phyloP scores from a whole-genome alignment of 2,329 filamentous ascomycete species.

The Epichloe brachyelytri region DNA sequence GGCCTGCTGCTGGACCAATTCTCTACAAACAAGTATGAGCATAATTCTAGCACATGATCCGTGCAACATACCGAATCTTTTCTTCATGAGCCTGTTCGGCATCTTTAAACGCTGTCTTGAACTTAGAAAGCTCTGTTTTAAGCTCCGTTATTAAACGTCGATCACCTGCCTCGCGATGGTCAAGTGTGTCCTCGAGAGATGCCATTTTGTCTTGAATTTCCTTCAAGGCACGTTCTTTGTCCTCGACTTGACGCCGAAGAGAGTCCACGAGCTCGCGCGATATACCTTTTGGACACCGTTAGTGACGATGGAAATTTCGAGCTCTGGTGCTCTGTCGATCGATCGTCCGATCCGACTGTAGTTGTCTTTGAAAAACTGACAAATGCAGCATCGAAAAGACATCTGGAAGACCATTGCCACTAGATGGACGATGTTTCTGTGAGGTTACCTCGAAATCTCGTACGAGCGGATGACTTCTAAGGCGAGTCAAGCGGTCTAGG shows the following conservation, averaged over 20 bases:
- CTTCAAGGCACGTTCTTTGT: slow-evolving; percentile 46
- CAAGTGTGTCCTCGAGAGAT: slow-evolving; percentile 40
- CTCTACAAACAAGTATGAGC: slow-evolving; percentile 2
- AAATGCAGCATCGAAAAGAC: slow-evolving; percentile 80
- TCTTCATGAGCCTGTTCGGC: slow-evolving; percentile 16
- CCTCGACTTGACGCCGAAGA: slow-evolving; percentile 61
- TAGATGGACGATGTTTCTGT: slow-evolving; percentile 45
- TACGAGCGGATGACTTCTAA: slow-evolving; percentile 66
- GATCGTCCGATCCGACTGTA: slow-evolving; percentile 74
- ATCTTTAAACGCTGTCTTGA: slow-evolving; percentile 18
- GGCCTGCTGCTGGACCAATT: slow-evolving; percentile 14
- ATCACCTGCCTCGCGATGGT: slow-evolving; percentile 64
- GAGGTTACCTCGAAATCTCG: slow-evolving; percentile 83
- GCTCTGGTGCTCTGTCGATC: slow-evolving; percentile 79
- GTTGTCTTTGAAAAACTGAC: slow-evolving; percentile 90
- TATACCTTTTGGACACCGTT: slow-evolving; percentile 75
- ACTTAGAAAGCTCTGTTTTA: slow-evolving; percentile 11
- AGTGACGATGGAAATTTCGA: slow-evolving; percentile 70
- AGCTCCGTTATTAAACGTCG: slow-evolving; percentile 48
- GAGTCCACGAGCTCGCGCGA: slow-evolving; percentile 89
- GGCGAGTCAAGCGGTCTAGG: slow-evolving; percentile 62
- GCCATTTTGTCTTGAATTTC: slow-evolving; percentile 32
- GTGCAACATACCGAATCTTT: slow-evolving; percentile 39
- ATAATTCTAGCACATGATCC: neutral
- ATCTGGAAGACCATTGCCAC: slow-evolving; percentile 47